Percentiles rank a stretch among this genome's conserved stretches.
These are phyloP conservation scores for Fomitopsis betulina DNA, from an alignment of 1,284 basidiomycete genomes.

Conservation along the genomic window DNA sequence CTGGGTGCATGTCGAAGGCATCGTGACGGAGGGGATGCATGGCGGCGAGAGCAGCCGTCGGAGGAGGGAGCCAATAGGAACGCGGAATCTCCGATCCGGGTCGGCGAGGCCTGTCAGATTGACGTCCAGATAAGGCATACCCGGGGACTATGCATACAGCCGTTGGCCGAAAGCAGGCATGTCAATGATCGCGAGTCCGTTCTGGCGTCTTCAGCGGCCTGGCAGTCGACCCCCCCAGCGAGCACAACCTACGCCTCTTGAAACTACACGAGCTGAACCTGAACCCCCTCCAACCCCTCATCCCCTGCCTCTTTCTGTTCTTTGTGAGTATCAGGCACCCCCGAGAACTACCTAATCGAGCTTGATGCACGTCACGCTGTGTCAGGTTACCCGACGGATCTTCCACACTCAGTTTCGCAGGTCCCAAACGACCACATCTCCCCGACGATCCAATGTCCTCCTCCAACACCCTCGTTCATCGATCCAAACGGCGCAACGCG, in stretches of 20 bases:
- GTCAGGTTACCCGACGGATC: background rate
- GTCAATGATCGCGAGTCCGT: background rate
- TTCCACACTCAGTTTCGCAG: background rate
- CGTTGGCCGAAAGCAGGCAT: background rate
- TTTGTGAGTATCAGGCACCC: background rate
- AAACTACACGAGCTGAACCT: background rate
- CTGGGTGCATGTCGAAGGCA: too few relatives aligned
- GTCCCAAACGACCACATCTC: background rate
- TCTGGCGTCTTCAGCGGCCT: background rate
- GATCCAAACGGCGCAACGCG: conserved; percentile 18
- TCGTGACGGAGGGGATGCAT: too few relatives aligned
- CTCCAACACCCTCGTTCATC: conserved; percentile 15
- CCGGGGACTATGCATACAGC: background rate
- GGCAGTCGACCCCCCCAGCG: background rate
- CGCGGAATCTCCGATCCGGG: background rate
- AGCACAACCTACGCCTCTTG: background rate
- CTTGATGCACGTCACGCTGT: background rate
- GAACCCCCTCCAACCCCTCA: background rate
- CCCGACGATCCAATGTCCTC: conserved; percentile 13
- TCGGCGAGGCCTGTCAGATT: background rate
- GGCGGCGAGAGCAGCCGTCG: background rate
- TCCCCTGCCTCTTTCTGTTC: background rate
- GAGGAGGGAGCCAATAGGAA: background rate
- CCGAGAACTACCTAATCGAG: background rate
- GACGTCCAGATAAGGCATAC: background rate